These are phyloP conservation scores for Coprinellus micaceus DNA, from an alignment of 768 basidiomycete species.

Conservation along the genomic window DNA sequence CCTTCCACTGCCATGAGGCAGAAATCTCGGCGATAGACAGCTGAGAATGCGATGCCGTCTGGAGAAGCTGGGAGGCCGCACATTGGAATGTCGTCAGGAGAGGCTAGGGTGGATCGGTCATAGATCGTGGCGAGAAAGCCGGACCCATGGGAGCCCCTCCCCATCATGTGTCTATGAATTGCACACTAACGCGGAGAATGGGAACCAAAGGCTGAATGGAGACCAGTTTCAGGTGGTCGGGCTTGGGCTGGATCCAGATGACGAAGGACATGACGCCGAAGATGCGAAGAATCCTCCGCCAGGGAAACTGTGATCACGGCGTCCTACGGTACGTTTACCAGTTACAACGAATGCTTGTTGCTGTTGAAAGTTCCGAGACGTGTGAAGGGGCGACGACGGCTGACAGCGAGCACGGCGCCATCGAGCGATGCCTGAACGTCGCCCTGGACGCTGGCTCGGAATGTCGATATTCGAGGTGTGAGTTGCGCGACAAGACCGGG, in stretches of 20 bases:
- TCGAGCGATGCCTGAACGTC: not conserved
- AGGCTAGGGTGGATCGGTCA: not conserved
- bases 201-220: not conserved
- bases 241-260: not conserved
- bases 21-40: slow-evolving; percentile 5
- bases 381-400: slow-evolving; percentile 7
- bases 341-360: not conserved
- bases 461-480: not conserved
- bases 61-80: slow-evolving; percentile 2
- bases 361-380: not conserved
- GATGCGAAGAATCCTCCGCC: slow-evolving; percentile 1
- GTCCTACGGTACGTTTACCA: not conserved
- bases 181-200: too few species aligned
- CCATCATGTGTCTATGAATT: not conserved
- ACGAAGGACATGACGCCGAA: slow-evolving; percentile 9
- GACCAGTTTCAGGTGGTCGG: not conserved
- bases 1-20: slow-evolving; percentile 25
- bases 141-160: not conserved
- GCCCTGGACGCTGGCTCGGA: not conserved
- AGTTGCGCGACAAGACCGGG: not conserved
- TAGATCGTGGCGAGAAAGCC: not conserved
- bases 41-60: not conserved
- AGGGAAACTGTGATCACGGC: not conserved
- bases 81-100: slow-evolving; percentile 1
- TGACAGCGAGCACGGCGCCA: not conserved